Evolutionary conservation across 2,329 filamentous ascomycete genomes (phyloP), one percentile per base, ranked within the genome.

Genomic region (Arachnomyces sp.): DNA sequence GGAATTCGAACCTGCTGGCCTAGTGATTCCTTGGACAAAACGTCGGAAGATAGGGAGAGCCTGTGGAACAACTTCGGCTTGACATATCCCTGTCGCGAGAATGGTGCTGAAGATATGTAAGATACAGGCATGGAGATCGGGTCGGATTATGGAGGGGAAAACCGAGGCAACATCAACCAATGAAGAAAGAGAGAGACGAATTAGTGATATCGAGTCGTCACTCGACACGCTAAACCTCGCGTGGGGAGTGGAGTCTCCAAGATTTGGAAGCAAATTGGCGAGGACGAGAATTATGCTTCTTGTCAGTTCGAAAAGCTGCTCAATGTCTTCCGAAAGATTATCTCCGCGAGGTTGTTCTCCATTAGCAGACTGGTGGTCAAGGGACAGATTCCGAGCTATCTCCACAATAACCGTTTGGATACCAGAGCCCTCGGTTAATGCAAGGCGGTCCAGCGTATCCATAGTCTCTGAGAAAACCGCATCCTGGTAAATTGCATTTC

Each of bases 401-500:
- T 95, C 85, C 7, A 98, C 88, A 55, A 98, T 94, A 18, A 94
- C 86, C 1, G 78, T 77, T 62, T 98, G 92, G 14, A 96, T 86
- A 46, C 88, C 82, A 17, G 92, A 73, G 1, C 84, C 85, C 59
- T 96, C 90, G 0, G 90, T 98, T 44, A 98, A 74, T 3, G 93
- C 88, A 29, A 98, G 77, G 5, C 92, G 80, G 62, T 96, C 90
- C 3, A 98, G 76, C 39, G 95, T 77, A 54, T 98, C 92, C 81
- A 96, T 95, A 0, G 89, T 95, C 66, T 98, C 92, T 0, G 88
- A 86, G 60, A 98, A 98, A 34, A 98, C 86, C 6, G 89, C 86
- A 42, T 95, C 88, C 52, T 93, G 83, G 56, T 96, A 98, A 47
- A 98, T 94, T 4, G 92, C 90, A 62, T 95, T 89, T 2, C 93